Base-by-base conservation (phyloP, 129 eudicot species). In the Calendula officinalis region DNA sequence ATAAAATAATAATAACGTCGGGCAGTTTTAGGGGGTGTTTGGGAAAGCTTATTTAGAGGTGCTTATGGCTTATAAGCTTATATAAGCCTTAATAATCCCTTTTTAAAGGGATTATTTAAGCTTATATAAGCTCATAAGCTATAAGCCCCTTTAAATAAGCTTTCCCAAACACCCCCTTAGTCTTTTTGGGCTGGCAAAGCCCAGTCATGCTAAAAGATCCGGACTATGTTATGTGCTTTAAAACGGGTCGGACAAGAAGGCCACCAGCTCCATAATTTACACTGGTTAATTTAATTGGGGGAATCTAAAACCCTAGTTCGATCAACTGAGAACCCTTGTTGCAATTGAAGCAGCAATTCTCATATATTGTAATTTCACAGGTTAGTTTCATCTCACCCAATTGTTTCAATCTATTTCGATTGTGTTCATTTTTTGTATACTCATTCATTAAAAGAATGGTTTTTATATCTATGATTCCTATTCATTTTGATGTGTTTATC, bases 251-350 rank as follows among this genome's bases (percentile, higher is more conserved):
- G 62, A 3, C 12, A 11, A 0, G 30, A 14, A 32, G 13, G 4
- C 8, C 22, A 35, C 39, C 53, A 15, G 56, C 5, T 46, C 14
- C 8, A 47, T 64, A 35, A 35, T 16, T 17, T 22, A 22, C 30
- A 22, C 30, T 22, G 30, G 30, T 22, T 22, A 22, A 22, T 22
- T 40, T 16, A 48, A 50, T 36, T 12, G 13, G 38, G 37, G 50
- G 60, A 35, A 37, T 50, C 70, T 5, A 50, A 65, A 65, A 65
- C 70, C 70, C 60, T 66, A 50, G 9, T 22, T 50, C 59, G 10
- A 49, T 48, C 36, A 48, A 35, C 30, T 44, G 22, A 3, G 34
- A 56, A 35, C 44, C 62, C 43, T 13, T 12, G 30, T 56, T 37
- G 11, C 30, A 14, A 56, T n/a, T 56, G 17, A 56, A 56, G 30